Base-by-base conservation (phyloP, 768 basidiomycete genomes). In the Serendipita indica region DNA sequence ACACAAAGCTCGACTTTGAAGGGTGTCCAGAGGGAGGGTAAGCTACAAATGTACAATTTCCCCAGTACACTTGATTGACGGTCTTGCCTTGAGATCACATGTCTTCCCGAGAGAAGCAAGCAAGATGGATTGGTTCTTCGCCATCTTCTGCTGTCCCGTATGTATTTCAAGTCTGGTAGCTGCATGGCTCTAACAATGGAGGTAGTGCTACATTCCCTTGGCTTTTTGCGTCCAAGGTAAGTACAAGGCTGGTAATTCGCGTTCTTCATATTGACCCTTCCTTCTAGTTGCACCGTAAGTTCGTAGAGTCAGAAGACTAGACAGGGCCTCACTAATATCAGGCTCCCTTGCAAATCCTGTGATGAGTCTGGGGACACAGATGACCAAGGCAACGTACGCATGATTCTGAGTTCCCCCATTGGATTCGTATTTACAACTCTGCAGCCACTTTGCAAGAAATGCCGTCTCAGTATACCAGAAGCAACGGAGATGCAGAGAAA, bases 61-160 rank as follows among this genome's bases (percentile, higher is more conserved):
- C 45, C 12, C 22, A 18, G 16, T 25, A 12, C 12, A 46, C 22
- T 10, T 25, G 12, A 46, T 12, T 46, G 22, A 16, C 12, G 45
- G 25, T 25, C 13, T 10, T 46, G 12, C 45, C n/a, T n/a, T 10
- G 25, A 46, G 45, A 46, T 14, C 35, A 12, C 45, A 46, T 46
- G 45, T 12, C 45, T 46, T 46, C 22, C 12, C 18, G 25, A 16
- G 25, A 20, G 22, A 46, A 46, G 45, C 45, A 12, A 12, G 25
- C 22, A 12, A 16, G 12, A 12, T 10, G 12, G 13, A 46, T 46
- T 46, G 45, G 45, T 10, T 46, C 12, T 16, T 10, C 13, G 22
- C 22, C 12, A 46, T 54, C 49, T 3, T 54, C 20, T 54, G 49
- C 30, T 54, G 49, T 54, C 49, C 49, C n/a, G 49, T 54, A 27